A percentile compares a stretch with the other conserved stretches of the same genome.
phyloP scores from a whole-genome alignment of 2,329 filamentous ascomycete species.

The Zasmidium citrigriseum region DNA sequence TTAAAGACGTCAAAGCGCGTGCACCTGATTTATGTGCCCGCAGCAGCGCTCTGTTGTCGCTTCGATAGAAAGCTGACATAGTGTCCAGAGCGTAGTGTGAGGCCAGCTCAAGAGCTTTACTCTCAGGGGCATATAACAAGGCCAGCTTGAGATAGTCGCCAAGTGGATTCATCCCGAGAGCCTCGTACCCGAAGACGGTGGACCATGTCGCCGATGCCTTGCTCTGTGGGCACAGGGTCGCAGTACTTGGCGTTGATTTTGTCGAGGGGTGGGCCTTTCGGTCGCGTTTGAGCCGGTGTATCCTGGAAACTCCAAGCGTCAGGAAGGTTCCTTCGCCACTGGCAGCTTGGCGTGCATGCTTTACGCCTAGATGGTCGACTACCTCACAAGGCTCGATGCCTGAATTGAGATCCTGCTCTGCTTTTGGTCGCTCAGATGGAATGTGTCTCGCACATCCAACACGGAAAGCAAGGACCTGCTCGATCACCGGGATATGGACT shows the following conservation, averaged over 20 bases:
- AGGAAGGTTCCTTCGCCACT: background rate
- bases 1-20: background rate
- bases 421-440: background rate
- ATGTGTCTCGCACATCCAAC: background rate
- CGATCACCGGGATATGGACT: background rate
- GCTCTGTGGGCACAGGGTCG: background rate
- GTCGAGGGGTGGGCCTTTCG: background rate
- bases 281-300: background rate
- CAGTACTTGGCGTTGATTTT: background rate
- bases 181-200: background rate
- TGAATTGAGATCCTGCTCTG: background rate
- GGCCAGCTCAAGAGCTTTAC: background rate
- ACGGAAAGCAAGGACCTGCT: background rate
- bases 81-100: background rate
- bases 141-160: background rate
- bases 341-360: background rate
- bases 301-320: background rate
- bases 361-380: background rate
- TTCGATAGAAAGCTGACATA: background rate
- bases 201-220: background rate
- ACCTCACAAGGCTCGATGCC: too few relatives aligned
- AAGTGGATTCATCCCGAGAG: background rate
- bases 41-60: background rate
- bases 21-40: background rate
- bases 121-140: background rate